Evolutionary conservation across 371 early-diverging fungal species (phyloP).

Genomic region (Apophysomyces sp.): DNA sequence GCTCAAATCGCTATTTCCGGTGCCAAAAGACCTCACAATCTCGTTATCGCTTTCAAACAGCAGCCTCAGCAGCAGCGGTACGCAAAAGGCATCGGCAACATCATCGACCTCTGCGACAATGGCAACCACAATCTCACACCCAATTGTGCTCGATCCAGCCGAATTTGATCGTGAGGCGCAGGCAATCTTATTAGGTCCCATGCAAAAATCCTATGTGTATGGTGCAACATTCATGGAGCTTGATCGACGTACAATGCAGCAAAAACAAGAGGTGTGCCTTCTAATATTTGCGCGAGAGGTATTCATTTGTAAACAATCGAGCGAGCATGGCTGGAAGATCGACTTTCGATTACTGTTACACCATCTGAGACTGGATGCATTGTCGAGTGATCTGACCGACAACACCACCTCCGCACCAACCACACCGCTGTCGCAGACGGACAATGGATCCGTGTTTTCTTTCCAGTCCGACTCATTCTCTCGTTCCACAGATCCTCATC

Average conservation of each 20-base stretch:
- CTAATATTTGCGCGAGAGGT: constrained; percentile 11
- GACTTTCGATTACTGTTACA: constrained; percentile 8
- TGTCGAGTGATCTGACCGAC: not conserved
- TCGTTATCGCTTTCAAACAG: constrained; percentile 35
- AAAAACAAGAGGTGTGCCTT: constrained; percentile 21
- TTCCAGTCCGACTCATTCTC: not conserved
- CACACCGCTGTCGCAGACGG: not conserved
- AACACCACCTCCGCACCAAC: not conserved
- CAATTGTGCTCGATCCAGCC: not conserved
- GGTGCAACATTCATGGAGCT: constrained; percentile 29
- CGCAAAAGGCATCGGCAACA: not conserved
- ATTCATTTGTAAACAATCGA: constrained; percentile 1
- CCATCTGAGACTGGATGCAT: constrained; percentile 6
- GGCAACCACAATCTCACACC: not conserved
- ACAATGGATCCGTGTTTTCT: not conserved
- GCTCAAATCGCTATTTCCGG: constrained; percentile 53
- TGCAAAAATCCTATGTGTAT: constrained; percentile 2
- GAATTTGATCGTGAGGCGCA: constrained; percentile 32
- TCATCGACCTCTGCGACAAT: not conserved
- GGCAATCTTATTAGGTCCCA: constrained; percentile 7
- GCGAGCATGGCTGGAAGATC: constrained; percentile 1
- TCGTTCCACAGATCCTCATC: not conserved
- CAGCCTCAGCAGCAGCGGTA: constrained; percentile 22
- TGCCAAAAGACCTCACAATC: constrained; percentile 33
- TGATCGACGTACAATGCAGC: constrained; percentile 10